Evolutionary conservation across 805 yeast genomes (phyloP).

Genomic region (Yarrowia sp.): DNA sequence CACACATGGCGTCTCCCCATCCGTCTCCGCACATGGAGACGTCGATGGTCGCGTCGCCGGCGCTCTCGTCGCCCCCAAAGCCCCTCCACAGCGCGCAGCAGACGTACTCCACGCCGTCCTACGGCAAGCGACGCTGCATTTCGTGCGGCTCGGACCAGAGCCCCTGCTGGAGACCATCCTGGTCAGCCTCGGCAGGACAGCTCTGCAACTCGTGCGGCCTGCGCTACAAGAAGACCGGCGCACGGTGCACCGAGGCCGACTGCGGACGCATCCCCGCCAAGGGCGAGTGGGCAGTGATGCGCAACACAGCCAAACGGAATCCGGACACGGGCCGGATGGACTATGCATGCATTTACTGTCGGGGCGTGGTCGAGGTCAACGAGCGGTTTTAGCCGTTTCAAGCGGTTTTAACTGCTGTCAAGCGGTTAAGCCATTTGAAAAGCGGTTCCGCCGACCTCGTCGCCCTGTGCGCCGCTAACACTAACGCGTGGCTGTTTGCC

Average conservation of each 20-base stretch:
- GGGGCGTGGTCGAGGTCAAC: conserved; percentile 50
- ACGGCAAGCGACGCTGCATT: conserved; percentile 60
- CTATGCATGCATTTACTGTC: conserved; percentile 56
- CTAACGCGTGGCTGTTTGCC: conserved; percentile 23
- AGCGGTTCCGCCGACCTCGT: background rate
- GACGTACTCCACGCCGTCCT: background rate
- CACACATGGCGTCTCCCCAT: conserved; percentile 4
- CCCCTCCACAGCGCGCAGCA: background rate
- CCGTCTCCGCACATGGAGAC: conserved; percentile 14
- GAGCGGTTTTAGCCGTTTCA: conserved; percentile 22
- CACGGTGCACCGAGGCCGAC: conserved; percentile 70
- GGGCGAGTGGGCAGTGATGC: conserved; percentile 90
- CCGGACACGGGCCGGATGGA: conserved; percentile 38
- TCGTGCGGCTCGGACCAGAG: conserved; percentile 89
- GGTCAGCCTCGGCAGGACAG: conserved; percentile 91
- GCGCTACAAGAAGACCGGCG: conserved; percentile 89
- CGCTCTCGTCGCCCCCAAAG: background rate
- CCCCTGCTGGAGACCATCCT: conserved; percentile 98
- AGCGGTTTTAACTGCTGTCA: background rate
- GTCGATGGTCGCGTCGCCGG: background rate
- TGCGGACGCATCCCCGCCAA: conserved; percentile 94
- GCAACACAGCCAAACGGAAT: conserved; percentile 49
- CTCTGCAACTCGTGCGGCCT: conserved; percentile 95
- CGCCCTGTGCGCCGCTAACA: conserved; percentile 3
- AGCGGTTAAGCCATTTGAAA: too few relatives aligned